A percentile compares a stretch with the other conserved stretches of the same genome.
These are phyloP conservation scores for Aschersonia sp. DNA, from an alignment of 2,329 filamentous ascomycete genomes.

Conservation along the genomic window DNA sequence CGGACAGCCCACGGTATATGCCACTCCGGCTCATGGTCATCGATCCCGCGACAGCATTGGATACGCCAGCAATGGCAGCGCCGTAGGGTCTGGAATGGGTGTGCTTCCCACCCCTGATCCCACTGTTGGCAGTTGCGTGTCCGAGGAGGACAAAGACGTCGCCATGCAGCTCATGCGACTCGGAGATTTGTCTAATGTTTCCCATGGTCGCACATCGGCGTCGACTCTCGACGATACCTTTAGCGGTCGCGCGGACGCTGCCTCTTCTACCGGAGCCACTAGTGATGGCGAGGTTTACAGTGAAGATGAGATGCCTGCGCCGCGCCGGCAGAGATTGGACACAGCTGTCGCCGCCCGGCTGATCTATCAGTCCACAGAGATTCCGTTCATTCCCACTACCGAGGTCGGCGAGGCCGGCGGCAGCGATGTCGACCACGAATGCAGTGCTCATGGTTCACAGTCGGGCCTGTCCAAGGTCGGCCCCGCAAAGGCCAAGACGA, in stretches of 20 bases:
- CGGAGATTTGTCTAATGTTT: conserved; percentile 86
- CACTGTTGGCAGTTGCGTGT: conserved; percentile 94
- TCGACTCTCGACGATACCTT: conserved; percentile 90
- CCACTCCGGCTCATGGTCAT: conserved; percentile 46
- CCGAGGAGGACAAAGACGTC: conserved; percentile 86
- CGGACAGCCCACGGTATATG: conserved; percentile 38
- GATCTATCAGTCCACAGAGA: conserved; percentile 36
- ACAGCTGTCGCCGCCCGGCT: conserved; percentile 25
- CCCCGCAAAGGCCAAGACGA: conserved; percentile 19
- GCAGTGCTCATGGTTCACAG: conserved; percentile 10
- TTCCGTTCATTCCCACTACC: conserved; percentile 35
- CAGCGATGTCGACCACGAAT: conserved; percentile 19
- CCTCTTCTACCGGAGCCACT: conserved; percentile 74
- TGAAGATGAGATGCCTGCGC: conserved; percentile 43
- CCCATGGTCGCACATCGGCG: conserved; percentile 81
- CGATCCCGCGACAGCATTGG: conserved; percentile 51
- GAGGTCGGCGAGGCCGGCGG: conserved; percentile 26
- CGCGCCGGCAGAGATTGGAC: conserved; percentile 44
- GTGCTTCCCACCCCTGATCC: conserved; percentile 88
- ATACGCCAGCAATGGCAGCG: conserved; percentile 31
- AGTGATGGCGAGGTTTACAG: conserved; percentile 62
- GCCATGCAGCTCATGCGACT: conserved; percentile 94
- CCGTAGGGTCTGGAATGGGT: conserved; percentile 21
- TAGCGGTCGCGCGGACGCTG: conserved; percentile 73
- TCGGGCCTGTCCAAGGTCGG: conserved; percentile 26